A percentile compares a stretch with the other conserved stretches of the same genome.
phyloP scores from a whole-genome alignment of 116 monocot species.

The Cymodocea nodosa region DNA sequence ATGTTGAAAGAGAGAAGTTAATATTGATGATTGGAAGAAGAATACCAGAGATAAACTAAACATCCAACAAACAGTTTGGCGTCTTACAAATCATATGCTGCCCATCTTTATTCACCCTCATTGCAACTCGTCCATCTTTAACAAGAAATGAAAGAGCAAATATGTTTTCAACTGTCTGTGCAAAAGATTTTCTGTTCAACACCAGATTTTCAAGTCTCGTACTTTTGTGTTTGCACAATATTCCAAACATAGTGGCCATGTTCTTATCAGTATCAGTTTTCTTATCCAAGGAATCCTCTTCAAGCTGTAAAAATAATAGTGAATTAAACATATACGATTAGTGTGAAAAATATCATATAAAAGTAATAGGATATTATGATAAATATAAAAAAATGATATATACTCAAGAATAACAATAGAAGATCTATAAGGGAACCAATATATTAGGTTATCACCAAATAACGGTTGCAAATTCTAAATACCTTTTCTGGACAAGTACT shows the following conservation, averaged over 20 bases:
- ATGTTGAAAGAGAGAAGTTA: conserved; percentile 2
- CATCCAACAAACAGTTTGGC: background rate
- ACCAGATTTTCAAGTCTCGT: conserved; percentile 61
- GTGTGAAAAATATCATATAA: background rate
- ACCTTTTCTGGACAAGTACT: conserved; percentile 73
- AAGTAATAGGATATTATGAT: background rate
- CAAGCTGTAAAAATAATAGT: conserved; percentile 34
- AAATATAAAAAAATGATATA: background rate
- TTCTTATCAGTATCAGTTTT: conserved; percentile 88
- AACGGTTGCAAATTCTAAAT: background rate
- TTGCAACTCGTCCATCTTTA: conserved; percentile 90
- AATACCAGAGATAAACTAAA: background rate
- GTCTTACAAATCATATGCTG: conserved; percentile 71
- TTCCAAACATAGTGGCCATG: conserved; percentile 72
- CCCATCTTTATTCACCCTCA: conserved; percentile 36
- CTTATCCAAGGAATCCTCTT: conserved; percentile 24
- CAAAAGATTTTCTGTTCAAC: conserved; percentile 73
- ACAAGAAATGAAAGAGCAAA: conserved; percentile 92
- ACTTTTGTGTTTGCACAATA: conserved; percentile 49
- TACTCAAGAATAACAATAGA: too few relatives aligned
- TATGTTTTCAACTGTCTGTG: conserved; percentile 90
- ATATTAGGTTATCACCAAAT: background rate
- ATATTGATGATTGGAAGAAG: background rate
- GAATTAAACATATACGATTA: background rate
- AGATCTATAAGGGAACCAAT: background rate